phyloP scores from a whole-genome alignment of 768 basidiomycete species.

The Tricholoma bakamatsutake region DNA sequence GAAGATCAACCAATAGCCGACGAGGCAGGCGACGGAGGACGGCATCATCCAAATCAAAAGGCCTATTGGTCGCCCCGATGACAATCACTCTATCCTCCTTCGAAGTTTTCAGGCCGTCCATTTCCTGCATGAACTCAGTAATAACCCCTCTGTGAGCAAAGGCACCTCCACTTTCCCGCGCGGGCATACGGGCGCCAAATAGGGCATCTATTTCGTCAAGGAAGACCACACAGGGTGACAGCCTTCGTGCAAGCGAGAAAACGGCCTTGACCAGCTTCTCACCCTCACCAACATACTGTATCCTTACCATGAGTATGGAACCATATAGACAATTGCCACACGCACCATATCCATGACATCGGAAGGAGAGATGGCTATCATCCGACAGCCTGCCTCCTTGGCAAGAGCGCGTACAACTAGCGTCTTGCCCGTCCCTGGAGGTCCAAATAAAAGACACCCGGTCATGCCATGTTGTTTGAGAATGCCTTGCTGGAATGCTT shows the following conservation, averaged over 20 bases:
- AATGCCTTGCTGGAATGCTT: conserved; percentile 84
- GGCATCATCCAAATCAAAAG: conserved; percentile 88
- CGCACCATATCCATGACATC: conserved; percentile 95
- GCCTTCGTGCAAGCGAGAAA: conserved; percentile 77
- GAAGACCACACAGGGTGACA: conserved; percentile 92
- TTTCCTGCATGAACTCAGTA: conserved; percentile 94
- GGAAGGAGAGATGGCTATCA: conserved; percentile 86
- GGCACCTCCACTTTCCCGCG: conserved; percentile 70
- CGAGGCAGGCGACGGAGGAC: conserved; percentile 85
- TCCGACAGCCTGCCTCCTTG: conserved; percentile 89
- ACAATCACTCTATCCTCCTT: conserved; percentile 80
- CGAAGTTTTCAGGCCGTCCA: conserved; percentile 86
- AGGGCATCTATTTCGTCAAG: conserved; percentile 93
- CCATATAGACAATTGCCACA: conserved; percentile 4
- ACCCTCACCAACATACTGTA: conserved; percentile 81
- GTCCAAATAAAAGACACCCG: conserved; percentile 88
- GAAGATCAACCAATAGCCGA: conserved; percentile 82
- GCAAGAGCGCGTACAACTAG: conserved; percentile 86
- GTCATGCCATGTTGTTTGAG: conserved; percentile 89
- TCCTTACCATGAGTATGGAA: neutral
- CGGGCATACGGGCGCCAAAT: conserved; percentile 79
- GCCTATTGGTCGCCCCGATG: conserved; percentile 91
- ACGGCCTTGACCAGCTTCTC: conserved; percentile 87
- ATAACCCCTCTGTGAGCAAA: conserved; percentile 84
- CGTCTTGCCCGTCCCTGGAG: conserved; percentile 88